These are phyloP conservation scores for Pythium brassicae DNA, from an alignment of 352 stramenopile genomes.

Conservation along the genomic window DNA sequence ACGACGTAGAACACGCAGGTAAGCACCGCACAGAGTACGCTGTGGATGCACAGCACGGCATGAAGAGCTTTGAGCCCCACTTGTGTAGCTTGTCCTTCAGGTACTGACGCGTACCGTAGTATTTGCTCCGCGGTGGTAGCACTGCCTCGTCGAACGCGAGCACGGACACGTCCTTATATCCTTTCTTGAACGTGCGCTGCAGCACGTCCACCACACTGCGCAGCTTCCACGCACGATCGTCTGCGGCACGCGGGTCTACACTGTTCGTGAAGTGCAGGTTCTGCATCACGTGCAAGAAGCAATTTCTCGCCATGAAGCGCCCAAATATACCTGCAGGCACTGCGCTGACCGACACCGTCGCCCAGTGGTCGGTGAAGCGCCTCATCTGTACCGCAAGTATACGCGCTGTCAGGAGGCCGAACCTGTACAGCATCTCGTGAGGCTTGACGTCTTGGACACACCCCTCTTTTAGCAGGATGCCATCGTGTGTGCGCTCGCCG, in stretches of 20 bases:
- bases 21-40: not conserved
- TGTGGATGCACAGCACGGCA: not conserved
- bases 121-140: not conserved
- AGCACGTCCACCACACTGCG: slow-evolving; percentile 5
- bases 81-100: too few species aligned
- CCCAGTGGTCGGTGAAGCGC: too few species aligned
- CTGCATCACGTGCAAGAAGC: slow-evolving; percentile 9
- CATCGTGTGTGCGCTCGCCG: too few species aligned
- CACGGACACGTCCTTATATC: not conserved
- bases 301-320: not conserved
- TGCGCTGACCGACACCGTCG: not conserved
- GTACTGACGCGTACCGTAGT: not conserved
- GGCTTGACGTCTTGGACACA: too few species aligned
- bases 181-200: slow-evolving; percentile 5
- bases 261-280: slow-evolving; percentile 16
- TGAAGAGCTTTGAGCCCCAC: not conserved
- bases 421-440: too few species aligned
- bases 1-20: not conserved
- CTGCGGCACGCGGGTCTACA: not conserved
- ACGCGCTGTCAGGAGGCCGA: too few species aligned
- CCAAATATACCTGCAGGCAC: not conserved
- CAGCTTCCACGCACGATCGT: slow-evolving; percentile 14
- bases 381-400: too few species aligned
- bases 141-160: slow-evolving; percentile 9
- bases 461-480: too few species aligned